Base-by-base conservation (phyloP, 2,329 filamentous ascomycete species). In the Xylaria sp. region DNA sequence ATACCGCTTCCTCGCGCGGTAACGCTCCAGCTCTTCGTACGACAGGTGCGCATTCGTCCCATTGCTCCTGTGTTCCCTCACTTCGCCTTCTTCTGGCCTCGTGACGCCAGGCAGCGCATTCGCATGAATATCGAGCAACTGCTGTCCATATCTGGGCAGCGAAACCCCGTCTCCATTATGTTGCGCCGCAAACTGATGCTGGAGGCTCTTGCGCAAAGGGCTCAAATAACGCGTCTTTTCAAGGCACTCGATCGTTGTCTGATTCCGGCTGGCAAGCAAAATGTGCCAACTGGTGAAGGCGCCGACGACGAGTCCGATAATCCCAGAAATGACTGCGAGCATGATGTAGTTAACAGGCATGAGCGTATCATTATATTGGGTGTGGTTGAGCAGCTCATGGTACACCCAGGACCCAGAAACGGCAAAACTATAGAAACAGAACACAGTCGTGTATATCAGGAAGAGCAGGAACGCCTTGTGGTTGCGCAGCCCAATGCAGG, bases 391-490 rank as follows among this genome's bases (percentile, higher is more conserved):
- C 24, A 97, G 82, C 76, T 97, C 92, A 24, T 78, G 80, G 85
- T 89, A 97, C 7, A 96, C 87, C 92, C 93, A 97, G 37, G 80
- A 78, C 7, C 82, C 86, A 6, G 90, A 86, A 13, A 92, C 84
- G n/a, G 79, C 82, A 69, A 96, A 96, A 66, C 83, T 84, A 65
- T 89, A 84, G 76, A 91, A 86, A 75, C 90, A 92, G 75, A 96
- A 96, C 1, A 96, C 58, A 3, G 88, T 90, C 0, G 90, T 91
- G 72, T 99, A 97, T 51, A 92, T 83, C 21, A 99, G 79, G 71
- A 97, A 99, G 2, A 97, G 81, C 48, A 99, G 72, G 70, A 99
- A 99, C 0, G 92, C 83, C 75, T 99, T 99, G 80, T 97, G 95
- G 74, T 99, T 99, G 68, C 85, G 86, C 60, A 99, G 78, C 18